A percentile compares a stretch with the other conserved stretches of the same genome.
These are phyloP conservation scores for Clarireedia homoeocarpa DNA, from an alignment of 2,329 filamentous ascomycete species.

Conservation along the genomic window DNA sequence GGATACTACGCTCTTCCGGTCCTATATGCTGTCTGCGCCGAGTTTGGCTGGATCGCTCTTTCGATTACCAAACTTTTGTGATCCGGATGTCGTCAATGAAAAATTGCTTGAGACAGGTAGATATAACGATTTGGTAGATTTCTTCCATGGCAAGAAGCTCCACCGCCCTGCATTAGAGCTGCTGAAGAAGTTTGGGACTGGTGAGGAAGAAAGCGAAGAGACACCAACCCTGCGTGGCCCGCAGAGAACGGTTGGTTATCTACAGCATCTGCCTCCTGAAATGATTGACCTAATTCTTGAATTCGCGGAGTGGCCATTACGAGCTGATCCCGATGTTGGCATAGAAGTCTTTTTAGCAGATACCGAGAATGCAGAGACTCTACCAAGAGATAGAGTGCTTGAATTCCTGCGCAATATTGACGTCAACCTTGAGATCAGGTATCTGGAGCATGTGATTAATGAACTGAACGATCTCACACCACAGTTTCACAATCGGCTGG, in stretches of 20 bases:
- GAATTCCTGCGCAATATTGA: slow-evolving; percentile 67
- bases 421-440: slow-evolving; percentile 62
- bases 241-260: slow-evolving; percentile 74
- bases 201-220: slow-evolving; percentile 41
- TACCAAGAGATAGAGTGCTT: slow-evolving; percentile 71
- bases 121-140: slow-evolving; percentile 94
- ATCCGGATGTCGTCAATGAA: slow-evolving; percentile 90
- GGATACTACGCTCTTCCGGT: slow-evolving; percentile 88
- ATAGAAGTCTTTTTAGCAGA: slow-evolving; percentile 94
- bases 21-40: slow-evolving; percentile 88
- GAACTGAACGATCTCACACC: slow-evolving; percentile 80
- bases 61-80: slow-evolving; percentile 93
- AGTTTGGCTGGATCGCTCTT: slow-evolving; percentile 82
- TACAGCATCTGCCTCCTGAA: slow-evolving; percentile 82
- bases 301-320: slow-evolving; percentile 82
- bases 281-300: slow-evolving; percentile 87
- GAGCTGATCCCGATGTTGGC: slow-evolving; percentile 61
- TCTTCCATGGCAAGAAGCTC: slow-evolving; percentile 89
- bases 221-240: slow-evolving; percentile 65
- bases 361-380: slow-evolving; percentile 85
- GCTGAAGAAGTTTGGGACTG: slow-evolving; percentile 70
- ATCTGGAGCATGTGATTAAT: slow-evolving; percentile 83
- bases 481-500: slow-evolving; percentile 78
- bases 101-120: slow-evolving; percentile 80
- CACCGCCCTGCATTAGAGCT: slow-evolving; percentile 81